Percentiles rank a stretch among this genome's conserved stretches.
These are phyloP conservation scores for Pichia rugopelliculosa DNA, from an alignment of 805 yeast species.

Conservation along the genomic window DNA sequence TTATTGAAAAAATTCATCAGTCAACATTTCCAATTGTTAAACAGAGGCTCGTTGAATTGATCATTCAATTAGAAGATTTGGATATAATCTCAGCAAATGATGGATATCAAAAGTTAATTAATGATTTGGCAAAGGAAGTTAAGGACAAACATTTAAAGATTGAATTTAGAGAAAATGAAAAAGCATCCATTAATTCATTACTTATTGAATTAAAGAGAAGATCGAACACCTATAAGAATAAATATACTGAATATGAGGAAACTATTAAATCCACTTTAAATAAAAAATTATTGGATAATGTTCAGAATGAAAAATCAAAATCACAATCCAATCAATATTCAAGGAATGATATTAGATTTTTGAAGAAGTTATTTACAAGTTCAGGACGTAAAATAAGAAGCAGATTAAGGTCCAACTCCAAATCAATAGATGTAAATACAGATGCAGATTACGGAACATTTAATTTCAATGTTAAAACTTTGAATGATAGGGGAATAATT, in stretches of 20 bases:
- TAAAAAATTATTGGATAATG: neutral
- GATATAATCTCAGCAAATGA: constrained; percentile 60
- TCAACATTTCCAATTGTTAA: constrained; percentile 68
- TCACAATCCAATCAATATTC: neutral
- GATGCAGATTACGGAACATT: neutral
- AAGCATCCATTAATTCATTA: constrained; percentile 36
- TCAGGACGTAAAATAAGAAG: constrained; percentile 4
- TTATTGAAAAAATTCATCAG: constrained; percentile 20
- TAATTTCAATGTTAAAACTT: neutral
- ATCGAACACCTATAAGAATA: constrained; percentile 37
- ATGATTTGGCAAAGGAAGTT: constrained; percentile 80
- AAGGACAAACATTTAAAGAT: constrained; percentile 37
- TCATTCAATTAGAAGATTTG: constrained; percentile 65
- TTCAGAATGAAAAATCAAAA: constrained; percentile 22
- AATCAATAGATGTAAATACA: neutral
- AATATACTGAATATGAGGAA: constrained; percentile 38
- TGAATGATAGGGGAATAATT: constrained; percentile 9
- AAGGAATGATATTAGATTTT: constrained; percentile 29
- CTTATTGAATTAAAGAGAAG: constrained; percentile 35
- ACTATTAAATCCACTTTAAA: neutral
- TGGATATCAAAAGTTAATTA: constrained; percentile 70
- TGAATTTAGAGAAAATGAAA: constrained; percentile 33
- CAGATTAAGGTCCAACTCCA: neutral
- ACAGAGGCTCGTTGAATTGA: constrained; percentile 61
- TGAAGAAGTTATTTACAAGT: constrained; percentile 35